phyloP scores from a whole-genome alignment of 2,329 filamentous ascomycete genomes.

The Purpureocillium lavendulum region DNA sequence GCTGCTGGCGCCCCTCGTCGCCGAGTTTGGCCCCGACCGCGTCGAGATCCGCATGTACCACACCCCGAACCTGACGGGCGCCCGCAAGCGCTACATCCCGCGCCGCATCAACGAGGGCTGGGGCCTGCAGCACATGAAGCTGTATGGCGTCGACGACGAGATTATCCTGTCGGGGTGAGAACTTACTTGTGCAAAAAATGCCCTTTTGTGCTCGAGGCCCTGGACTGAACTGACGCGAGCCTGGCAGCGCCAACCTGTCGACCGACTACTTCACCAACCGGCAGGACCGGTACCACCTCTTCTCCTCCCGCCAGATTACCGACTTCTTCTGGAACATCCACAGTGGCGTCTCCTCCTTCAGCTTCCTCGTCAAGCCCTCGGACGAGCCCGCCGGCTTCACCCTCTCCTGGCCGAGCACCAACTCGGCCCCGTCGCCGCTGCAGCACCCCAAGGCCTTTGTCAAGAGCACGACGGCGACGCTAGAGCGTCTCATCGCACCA shows the following conservation, averaged over 20 bases:
- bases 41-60: constrained; percentile 97
- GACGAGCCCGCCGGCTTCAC: constrained; percentile 46
- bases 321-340: constrained; percentile 79
- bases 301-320: constrained; percentile 69
- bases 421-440: constrained; percentile 68
- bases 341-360: constrained; percentile 66
- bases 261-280: constrained; percentile 94
- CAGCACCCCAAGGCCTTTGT: constrained; percentile 63
- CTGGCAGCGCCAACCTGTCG: constrained; percentile 69
- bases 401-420: constrained; percentile 66
- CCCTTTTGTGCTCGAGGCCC: too few relatives aligned
- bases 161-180: constrained; percentile 82
- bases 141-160: constrained; percentile 92
- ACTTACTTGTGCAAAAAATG: background rate
- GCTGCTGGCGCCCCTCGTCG: constrained; percentile 72
- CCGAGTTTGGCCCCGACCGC: constrained; percentile 73
- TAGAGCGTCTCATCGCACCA: constrained; percentile 56
- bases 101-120: constrained; percentile 94
- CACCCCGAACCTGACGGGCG: constrained; percentile 85
- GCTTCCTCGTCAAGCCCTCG: constrained; percentile 67
- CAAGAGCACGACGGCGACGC: constrained; percentile 53
- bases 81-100: constrained; percentile 76
- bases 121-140: constrained; percentile 98
- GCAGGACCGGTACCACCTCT: constrained; percentile 90
- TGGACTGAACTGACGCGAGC: too few relatives aligned